Evolutionary conservation across 345 rosid species (phyloP).

Genomic region (Euclidium syriacum): DNA sequence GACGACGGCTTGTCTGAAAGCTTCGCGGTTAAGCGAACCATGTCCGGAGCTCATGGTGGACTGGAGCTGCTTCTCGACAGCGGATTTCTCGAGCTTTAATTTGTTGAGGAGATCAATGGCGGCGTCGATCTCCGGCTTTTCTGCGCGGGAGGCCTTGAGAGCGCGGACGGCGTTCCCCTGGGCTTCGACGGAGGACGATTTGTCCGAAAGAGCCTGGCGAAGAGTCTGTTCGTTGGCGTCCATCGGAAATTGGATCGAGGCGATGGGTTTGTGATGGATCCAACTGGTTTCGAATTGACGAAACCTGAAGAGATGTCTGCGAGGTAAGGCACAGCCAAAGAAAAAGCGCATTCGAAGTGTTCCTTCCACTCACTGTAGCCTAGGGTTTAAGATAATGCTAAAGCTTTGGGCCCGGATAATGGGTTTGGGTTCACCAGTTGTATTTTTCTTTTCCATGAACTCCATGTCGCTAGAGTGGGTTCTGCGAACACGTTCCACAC

Average conservation of each 20-base stretch:
- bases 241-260: conserved; percentile 34
- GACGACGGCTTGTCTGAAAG: conserved; percentile 64
- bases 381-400: conserved; percentile 15
- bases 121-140: conserved; percentile 56
- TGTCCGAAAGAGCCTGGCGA: conserved; percentile 50
- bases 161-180: conserved; percentile 75
- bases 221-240: conserved; percentile 62
- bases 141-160: conserved; percentile 58
- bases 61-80: conserved; percentile 70
- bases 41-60: conserved; percentile 45
- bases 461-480: too few relatives aligned
- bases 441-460: too few relatives aligned
- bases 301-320: conserved; percentile 16
- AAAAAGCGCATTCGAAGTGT: conserved; percentile 39
- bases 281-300: conserved; percentile 10
- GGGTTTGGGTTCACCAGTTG: neutral
- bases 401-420: neutral
- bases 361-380: neutral
- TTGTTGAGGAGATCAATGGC: conserved; percentile 61
- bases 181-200: conserved; percentile 61
- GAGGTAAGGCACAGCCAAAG: conserved; percentile 25
- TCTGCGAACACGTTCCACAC: too few relatives aligned
- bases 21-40: conserved; percentile 52
- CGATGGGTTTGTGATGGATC: neutral
- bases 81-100: conserved; percentile 63